phyloP scores from a whole-genome alignment of 768 basidiomycete species.

The Dacryopinax primogenitus region DNA sequence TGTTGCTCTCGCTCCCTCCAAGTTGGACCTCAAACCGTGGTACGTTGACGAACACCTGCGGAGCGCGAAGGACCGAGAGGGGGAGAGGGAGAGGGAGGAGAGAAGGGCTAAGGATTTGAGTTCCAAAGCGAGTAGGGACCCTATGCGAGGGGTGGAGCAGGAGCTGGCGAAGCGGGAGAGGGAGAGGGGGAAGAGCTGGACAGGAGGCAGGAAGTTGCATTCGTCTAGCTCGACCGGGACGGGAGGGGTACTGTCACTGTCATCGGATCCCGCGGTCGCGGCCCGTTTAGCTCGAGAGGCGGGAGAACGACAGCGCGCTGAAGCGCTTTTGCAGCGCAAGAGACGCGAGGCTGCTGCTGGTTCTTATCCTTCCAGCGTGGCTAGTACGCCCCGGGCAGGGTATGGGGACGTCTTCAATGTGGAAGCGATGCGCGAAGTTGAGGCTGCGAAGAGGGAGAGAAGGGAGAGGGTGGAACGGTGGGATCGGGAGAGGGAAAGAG shows the following conservation, averaged over 20 bases:
- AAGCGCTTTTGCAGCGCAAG: conserved; percentile 55
- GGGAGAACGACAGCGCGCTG: conserved; percentile 59
- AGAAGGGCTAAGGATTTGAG: conserved; percentile 3
- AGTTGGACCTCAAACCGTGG: conserved; percentile 72
- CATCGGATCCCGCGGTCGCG: conserved; percentile 35
- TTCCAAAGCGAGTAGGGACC: not conserved
- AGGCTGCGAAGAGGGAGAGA: not conserved
- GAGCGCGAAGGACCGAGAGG: conserved; percentile 18
- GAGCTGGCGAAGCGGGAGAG: conserved; percentile 11
- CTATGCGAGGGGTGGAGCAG: conserved; percentile 6
- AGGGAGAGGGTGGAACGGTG: not conserved
- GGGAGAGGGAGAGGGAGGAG: conserved; percentile 17
- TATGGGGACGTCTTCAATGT: conserved; percentile 63
- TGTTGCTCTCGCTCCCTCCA: conserved; percentile 56
- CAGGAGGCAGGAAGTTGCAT: conserved; percentile 26
- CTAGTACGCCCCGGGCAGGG: conserved; percentile 28
- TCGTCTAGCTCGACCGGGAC: conserved; percentile 18
- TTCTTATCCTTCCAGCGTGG: conserved; percentile 41
- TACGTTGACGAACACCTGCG: conserved; percentile 33
- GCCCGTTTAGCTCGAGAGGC: conserved; percentile 59
- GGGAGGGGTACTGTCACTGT: conserved; percentile 31
- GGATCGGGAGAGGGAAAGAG: not conserved
- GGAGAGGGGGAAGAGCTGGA: conserved; percentile 15
- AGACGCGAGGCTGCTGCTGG: conserved; percentile 51
- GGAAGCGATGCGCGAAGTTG: conserved; percentile 52